phyloP scores from a whole-genome alignment of 2,329 filamentous ascomycete species.

The Fusarium robinianum region DNA sequence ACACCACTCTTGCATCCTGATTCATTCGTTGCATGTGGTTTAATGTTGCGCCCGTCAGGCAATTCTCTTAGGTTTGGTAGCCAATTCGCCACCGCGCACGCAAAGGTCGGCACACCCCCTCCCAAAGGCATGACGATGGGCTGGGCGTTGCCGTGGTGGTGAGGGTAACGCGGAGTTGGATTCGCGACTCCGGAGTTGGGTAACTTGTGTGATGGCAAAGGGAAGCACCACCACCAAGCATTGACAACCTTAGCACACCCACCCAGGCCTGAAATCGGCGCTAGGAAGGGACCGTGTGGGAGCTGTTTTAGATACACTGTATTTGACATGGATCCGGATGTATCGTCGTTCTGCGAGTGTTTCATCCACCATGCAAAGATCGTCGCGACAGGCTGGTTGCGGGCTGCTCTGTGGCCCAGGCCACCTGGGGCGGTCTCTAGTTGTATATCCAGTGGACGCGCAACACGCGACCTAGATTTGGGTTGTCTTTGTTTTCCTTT shows the following conservation, averaged over 20 bases:
- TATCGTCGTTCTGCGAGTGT: conserved; percentile 17
- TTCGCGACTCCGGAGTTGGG: too few species aligned
- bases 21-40: not conserved
- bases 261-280: conserved; percentile 24
- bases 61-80: conserved; percentile 19
- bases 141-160: not conserved
- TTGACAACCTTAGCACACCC: conserved; percentile 17
- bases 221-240: too few species aligned
- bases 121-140: conserved; percentile 19
- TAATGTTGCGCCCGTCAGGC: conserved; percentile 13
- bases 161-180: too few species aligned
- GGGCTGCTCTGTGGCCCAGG: too few species aligned
- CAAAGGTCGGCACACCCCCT: conserved; percentile 5
- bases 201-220: too few species aligned
- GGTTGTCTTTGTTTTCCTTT: too few species aligned
- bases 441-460: too few species aligned
- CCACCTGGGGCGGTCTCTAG: too few species aligned
- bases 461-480: too few species aligned
- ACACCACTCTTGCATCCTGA: too few species aligned
- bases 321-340: conserved; percentile 9
- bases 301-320: conserved; percentile 18
- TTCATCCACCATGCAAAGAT: conserved; percentile 23
- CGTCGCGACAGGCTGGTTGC: conserved; percentile 7
- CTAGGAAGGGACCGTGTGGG: conserved; percentile 29
- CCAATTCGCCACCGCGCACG: conserved; percentile 30